phyloP scores from a whole-genome alignment of 208 protist species.

The Herpetomonas tarakana region DNA sequence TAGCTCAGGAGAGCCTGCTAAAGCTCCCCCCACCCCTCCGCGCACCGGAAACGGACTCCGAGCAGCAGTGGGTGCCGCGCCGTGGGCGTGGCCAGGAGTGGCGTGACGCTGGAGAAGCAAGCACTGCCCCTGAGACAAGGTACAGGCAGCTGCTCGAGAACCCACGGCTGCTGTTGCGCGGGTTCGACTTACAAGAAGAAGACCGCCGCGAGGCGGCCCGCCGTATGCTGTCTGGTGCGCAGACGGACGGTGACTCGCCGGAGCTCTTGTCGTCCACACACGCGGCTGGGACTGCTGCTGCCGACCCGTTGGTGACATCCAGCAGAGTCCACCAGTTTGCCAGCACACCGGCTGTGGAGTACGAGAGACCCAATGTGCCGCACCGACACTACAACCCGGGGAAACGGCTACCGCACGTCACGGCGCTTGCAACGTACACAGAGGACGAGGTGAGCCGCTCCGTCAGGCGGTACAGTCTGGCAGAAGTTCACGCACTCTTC shows the following conservation, averaged over 20 bases:
- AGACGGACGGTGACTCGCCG: background rate
- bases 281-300: background rate
- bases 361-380: conserved; percentile 49
- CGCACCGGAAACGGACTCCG: too few species aligned
- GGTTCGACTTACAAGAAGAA: conserved; percentile 40
- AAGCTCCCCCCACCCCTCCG: background rate
- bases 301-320: conserved; percentile 10
- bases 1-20: conserved; percentile 30
- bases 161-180: conserved; percentile 20
- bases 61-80: too few species aligned
- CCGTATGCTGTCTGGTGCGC: background rate
- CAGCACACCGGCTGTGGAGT: conserved; percentile 11
- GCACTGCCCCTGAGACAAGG: background rate
- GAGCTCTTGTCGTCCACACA: background rate
- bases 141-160: background rate
- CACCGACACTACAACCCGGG: conserved; percentile 57
- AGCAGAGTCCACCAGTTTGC: conserved; percentile 34
- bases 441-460: conserved; percentile 31
- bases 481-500: conserved; percentile 54
- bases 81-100: too few species aligned
- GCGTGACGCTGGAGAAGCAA: background rate
- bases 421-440: conserved; percentile 24
- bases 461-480: conserved; percentile 28
- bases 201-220: conserved; percentile 11
- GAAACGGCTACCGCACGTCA: conserved; percentile 34